phyloP scores from a whole-genome alignment of 2,329 filamentous ascomycete species.

The Paecilomyces variotii region DNA sequence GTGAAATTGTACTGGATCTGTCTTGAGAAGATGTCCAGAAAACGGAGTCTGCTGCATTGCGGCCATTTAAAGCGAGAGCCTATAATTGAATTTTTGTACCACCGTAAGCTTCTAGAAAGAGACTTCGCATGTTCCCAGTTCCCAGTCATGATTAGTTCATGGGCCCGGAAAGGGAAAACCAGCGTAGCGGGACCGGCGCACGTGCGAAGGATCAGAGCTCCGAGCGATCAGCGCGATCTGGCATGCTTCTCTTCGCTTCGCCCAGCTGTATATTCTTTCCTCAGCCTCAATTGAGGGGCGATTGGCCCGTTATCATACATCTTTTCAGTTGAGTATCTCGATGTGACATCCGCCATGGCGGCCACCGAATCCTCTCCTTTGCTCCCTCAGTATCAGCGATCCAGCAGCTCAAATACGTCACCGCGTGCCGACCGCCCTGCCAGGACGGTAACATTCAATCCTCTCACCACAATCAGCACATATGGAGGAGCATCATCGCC shows the following conservation, averaged over 20 bases:
- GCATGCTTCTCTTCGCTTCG: background rate
- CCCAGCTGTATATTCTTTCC: background rate
- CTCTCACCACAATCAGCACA: conserved; percentile 37
- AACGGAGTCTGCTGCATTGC: background rate
- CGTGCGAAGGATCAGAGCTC: conserved; percentile 14
- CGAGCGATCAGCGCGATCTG: background rate
- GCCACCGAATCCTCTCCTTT: conserved; percentile 36
- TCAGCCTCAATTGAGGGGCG: background rate
- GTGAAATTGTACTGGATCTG: background rate
- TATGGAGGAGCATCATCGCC: conserved; percentile 31
- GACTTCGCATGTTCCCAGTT: background rate
- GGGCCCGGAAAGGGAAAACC: background rate
- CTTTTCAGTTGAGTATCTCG: background rate
- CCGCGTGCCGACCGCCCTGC: conserved; percentile 27
- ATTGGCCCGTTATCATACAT: background rate
- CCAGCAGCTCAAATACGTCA: conserved; percentile 28
- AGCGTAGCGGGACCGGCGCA: conserved; percentile 8
- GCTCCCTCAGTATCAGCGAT: conserved; percentile 27
- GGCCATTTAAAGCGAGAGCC: background rate
- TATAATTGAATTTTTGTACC: background rate
- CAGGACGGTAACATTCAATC: conserved; percentile 43
- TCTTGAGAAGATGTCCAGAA: background rate
- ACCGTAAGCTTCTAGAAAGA: background rate
- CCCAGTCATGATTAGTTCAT: background rate
- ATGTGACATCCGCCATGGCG: conserved; percentile 19